phyloP scores from a whole-genome alignment of 2,329 filamentous ascomycete genomes.

The Alternaria dauci region DNA sequence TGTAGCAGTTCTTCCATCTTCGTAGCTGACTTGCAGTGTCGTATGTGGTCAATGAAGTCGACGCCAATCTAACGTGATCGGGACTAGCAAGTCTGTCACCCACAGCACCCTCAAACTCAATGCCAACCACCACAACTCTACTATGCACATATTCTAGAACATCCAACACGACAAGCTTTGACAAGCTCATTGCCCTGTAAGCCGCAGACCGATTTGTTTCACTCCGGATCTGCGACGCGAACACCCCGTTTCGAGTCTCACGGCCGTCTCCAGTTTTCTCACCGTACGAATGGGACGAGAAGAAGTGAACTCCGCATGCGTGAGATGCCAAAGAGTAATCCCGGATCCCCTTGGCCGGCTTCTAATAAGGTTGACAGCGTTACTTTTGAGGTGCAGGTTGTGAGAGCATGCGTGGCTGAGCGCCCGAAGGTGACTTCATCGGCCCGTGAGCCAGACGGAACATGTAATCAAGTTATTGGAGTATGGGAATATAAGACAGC shows the following conservation, averaged over 20 bases:
- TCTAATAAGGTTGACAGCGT: not conserved
- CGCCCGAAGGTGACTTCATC: not conserved
- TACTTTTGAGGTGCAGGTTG: slow-evolving; percentile 8
- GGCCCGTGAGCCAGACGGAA: not conserved
- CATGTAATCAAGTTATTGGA: not conserved
- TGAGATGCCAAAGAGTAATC: not conserved
- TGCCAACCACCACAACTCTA: not conserved
- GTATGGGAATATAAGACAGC: not conserved
- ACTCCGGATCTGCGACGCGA: slow-evolving; percentile 10
- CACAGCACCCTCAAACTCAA: not conserved
- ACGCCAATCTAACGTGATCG: not conserved
- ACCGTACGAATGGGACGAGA: not conserved
- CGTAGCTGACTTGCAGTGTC: no score
- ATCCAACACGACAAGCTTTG: slow-evolving; percentile 3
- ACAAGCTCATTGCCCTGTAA: not conserved
- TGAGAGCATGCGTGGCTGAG: slow-evolving; percentile 8
- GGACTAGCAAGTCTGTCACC: not conserved
- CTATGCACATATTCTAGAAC: not conserved
- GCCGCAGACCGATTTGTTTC: slow-evolving; percentile 14
- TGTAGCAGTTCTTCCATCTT: not conserved
- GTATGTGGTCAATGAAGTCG: not conserved
- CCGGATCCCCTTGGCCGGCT: not conserved
- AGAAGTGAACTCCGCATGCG: not conserved
- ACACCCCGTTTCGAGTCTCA: slow-evolving; percentile 14
- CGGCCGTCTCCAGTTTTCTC: slow-evolving; percentile 11